Base-by-base conservation (phyloP, 2,329 filamentous ascomycete species). In the Trichocomaceae sp. region DNA sequence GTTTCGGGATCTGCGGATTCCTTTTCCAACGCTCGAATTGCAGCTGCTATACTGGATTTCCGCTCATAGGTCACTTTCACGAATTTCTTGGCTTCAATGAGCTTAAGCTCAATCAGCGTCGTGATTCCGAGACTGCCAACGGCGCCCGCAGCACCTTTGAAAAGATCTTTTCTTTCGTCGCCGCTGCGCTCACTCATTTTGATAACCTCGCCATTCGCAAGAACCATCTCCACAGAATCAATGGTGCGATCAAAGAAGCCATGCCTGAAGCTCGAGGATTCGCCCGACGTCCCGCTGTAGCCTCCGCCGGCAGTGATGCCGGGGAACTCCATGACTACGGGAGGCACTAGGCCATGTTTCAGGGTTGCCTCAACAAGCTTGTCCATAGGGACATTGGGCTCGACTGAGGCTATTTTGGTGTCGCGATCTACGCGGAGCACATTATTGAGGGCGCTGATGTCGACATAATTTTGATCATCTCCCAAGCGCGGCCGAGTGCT, bases 351-450 rank as follows among this genome's bases (percentile, higher is more conserved):
- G 0, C 79, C 79, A 48, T 81, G 64, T 4, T 70, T 66, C 47
- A 84, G 61, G 0, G 83, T 83, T 1, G 77, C 80, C 52, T 79
- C 75, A 0, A 87, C 78, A 1, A 88, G 73, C 0, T 72, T 71
- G 56, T 86, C 83, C 83, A 88, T 87, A 0, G 83, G 75, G 3
- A 88, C 84, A 60, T 87, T 88, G 0, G 84, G 83, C 63, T 88
- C 84, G 0, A 86, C 84, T n/a, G 86, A 68, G 5, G 79, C 85
- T 3, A 79, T 84, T 59, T 76, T 78, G 5, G 66, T 66, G 1
- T 70, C 89, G 19, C 44, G 44, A 12, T 57, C 52, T 23, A 57
- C 52, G n/a, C 35, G 47, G 12, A 55, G 31, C n/a, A 57, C 48
- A 57, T 57, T 55, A 31, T 57, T 57, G n/a, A 66, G 59, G 29